These are phyloP conservation scores for Rhododendron henanense DNA, from an alignment of 148 eudicot species.

Conservation along the genomic window DNA sequence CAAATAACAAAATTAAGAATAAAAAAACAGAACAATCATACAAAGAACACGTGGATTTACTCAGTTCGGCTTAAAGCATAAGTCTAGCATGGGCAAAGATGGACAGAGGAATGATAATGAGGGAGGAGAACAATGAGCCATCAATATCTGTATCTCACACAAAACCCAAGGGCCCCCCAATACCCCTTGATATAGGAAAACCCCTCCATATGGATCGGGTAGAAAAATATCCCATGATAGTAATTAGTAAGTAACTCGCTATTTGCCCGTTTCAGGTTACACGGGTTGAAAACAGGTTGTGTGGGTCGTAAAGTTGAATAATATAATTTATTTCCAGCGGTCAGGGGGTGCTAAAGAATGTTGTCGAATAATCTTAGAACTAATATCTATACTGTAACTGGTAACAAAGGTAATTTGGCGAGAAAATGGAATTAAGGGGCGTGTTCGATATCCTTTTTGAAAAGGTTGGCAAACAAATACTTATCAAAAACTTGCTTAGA, in stretches of 20 bases:
- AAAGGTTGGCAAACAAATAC: neutral
- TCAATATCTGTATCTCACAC: neutral
- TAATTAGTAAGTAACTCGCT: neutral
- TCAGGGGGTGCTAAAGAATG: neutral
- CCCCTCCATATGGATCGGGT: neutral
- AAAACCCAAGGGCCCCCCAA: neutral
- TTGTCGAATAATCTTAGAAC: neutral
- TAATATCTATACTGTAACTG: neutral
- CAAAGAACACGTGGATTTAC: neutral
- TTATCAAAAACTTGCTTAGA: neutral
- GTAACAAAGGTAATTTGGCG: neutral
- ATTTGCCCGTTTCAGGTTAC: neutral
- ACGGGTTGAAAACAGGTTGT: neutral
- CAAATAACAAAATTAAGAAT: neutral
- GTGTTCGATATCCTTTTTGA: neutral
- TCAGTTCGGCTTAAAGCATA: neutral
- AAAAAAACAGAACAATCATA: neutral
- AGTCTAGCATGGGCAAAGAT: neutral
- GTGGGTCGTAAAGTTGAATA: too few species aligned
- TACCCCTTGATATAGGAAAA: neutral
- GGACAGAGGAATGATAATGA: neutral
- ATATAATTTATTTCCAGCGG: neutral
- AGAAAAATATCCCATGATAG: neutral
- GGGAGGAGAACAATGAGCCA: neutral
- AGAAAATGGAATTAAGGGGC: constrained; percentile 15